Conservation (phyloP, 139 green algal species). For the Desmodesmus armatus region DNA sequence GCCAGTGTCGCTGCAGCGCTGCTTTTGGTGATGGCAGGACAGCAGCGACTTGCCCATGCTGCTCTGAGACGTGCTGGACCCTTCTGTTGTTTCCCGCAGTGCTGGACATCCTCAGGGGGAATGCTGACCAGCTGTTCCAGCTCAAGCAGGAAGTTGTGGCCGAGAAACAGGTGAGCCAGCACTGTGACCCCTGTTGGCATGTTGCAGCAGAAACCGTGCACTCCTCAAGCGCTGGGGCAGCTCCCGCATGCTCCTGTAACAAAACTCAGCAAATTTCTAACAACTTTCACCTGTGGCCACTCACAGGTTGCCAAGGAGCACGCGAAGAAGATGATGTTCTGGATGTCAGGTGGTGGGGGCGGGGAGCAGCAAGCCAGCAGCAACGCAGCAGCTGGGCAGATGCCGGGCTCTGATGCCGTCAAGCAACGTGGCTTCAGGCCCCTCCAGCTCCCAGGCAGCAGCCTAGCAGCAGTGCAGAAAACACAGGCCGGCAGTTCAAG, state of each 20-base stretch:
- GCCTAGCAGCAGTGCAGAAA: not conserved
- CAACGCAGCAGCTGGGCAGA: not conserved
- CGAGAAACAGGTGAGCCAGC: not conserved
- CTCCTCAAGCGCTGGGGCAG: too few relatives aligned
- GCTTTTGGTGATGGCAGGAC: too few relatives aligned
- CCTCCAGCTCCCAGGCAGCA: conserved; percentile 38
- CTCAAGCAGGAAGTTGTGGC: conserved; percentile 21
- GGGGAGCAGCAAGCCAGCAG: conserved; percentile 4
- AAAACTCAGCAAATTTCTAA: not conserved
- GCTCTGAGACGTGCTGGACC: not conserved
- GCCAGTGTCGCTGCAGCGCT: too few relatives aligned
- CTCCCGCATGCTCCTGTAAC: not conserved
- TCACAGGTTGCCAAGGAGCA: not conserved
- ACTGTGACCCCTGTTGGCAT: too few relatives aligned
- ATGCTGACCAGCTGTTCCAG: conserved; percentile 26
- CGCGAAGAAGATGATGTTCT: not conserved
- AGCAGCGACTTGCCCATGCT: not conserved
- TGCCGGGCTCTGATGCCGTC: conserved; percentile 16
- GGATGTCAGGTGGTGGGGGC: too few relatives aligned
- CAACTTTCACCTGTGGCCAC: not conserved
- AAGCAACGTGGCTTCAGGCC: conserved; percentile 32
- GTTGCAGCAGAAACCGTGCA: too few relatives aligned
- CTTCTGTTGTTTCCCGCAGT: not conserved
- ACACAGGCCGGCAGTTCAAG: not conserved
- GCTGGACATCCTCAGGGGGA: conserved; percentile 12